Evolutionary conservation across 805 yeast genomes (phyloP).

Genomic region (Yueomyces sinensis): DNA sequence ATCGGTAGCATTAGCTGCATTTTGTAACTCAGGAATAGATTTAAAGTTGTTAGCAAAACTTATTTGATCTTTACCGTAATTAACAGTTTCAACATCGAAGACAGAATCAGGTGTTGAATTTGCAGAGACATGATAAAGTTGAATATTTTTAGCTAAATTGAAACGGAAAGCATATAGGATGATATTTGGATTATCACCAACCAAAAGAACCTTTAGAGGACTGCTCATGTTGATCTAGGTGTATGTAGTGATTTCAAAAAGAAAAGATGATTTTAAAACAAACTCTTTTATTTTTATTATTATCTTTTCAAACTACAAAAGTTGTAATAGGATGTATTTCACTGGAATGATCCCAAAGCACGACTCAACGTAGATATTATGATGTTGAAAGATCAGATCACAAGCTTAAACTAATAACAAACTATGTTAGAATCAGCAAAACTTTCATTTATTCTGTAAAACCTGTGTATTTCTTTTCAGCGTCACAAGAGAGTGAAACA

Average conservation of each 20-base stretch:
- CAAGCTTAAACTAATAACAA: too few species aligned
- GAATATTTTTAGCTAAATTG: conserved; percentile 9
- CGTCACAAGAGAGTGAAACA: too few species aligned
- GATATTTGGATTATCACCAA: conserved; percentile 16
- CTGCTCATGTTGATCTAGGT: not conserved
- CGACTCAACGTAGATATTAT: too few species aligned
- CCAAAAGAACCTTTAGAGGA: conserved; percentile 8
- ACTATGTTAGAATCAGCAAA: too few species aligned
- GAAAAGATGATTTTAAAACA: too few species aligned
- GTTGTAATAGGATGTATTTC: not conserved
- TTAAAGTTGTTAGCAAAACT: conserved; percentile 14
- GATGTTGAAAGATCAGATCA: too few species aligned
- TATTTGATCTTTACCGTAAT: conserved; percentile 9
- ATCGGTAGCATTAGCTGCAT: conserved; percentile 1
- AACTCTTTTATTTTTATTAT: not conserved
- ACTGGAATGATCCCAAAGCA: too few species aligned
- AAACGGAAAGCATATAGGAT: conserved; percentile 15
- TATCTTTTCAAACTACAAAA: not conserved
- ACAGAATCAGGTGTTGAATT: conserved; percentile 9
- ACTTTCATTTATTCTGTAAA: too few species aligned
- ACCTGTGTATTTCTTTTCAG: too few species aligned
- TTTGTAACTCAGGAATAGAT: conserved; percentile 8
- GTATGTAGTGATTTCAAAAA: not conserved
- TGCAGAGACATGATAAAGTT: conserved; percentile 10
- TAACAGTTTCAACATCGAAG: conserved; percentile 6